A percentile compares a stretch with the other conserved stretches of the same genome.
phyloP scores from a whole-genome alignment of 768 basidiomycete species.

The Suillus hirtellus region DNA sequence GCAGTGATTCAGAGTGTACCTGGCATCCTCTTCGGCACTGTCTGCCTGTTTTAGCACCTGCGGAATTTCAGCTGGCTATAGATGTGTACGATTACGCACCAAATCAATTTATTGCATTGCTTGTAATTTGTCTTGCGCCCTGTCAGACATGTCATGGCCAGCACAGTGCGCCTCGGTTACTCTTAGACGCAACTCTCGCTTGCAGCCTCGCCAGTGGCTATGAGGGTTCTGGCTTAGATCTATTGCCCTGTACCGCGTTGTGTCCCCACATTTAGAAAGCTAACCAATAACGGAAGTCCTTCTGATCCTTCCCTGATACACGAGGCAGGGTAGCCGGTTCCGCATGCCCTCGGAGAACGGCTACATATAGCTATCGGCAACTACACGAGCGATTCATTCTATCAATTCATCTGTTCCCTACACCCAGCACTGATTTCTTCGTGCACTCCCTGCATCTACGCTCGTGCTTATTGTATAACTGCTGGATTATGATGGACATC shows the following conservation, averaged over 20 bases:
- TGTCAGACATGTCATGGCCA: not conserved
- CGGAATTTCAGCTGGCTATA: not conserved
- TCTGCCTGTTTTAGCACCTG: not conserved
- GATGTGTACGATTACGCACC: not conserved
- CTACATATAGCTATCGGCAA: conserved; percentile 28
- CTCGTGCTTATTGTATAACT: conserved; percentile 2
- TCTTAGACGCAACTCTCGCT: conserved; percentile 13
- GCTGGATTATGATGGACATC: conserved; percentile 29
- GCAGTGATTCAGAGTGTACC: conserved; percentile 1
- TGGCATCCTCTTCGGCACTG: not conserved
- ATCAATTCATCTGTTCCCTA: conserved; percentile 11
- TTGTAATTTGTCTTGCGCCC: conserved; percentile 12
- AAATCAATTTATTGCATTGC: not conserved
- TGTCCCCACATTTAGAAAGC: conserved; percentile 5
- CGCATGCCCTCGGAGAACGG: conserved; percentile 24
- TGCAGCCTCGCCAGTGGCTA: not conserved
- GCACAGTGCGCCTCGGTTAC: conserved; percentile 16
- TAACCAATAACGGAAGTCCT: conserved; percentile 4
- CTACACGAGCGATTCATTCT: conserved; percentile 2
- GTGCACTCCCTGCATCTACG: conserved; percentile 1
- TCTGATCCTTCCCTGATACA: conserved; percentile 24
- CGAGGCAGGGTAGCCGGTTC: conserved; percentile 29
- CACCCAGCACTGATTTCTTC: conserved; percentile 18
- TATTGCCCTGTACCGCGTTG: conserved; percentile 2
- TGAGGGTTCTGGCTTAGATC: conserved; percentile 6